phyloP scores from a whole-genome alignment of 768 basidiomycete species.

The Leccinum imitatum region DNA sequence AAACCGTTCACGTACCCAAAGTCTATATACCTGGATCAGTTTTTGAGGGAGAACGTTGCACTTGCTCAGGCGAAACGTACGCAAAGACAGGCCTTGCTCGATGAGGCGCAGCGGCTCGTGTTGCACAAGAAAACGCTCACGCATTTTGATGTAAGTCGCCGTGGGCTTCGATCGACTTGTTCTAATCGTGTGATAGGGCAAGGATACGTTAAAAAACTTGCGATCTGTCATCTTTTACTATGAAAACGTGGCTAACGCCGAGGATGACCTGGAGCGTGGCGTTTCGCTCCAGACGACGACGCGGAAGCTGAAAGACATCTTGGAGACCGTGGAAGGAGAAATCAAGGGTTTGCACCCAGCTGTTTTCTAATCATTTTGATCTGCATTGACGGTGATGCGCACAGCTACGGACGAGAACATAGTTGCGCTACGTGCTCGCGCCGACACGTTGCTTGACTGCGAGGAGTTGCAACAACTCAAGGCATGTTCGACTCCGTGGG shows the following conservation, averaged over 20 bases:
- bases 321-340: constrained; percentile 52
- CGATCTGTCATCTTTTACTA: constrained; percentile 67
- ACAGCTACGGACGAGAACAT: constrained; percentile 57
- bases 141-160: constrained; percentile 51
- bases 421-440: constrained; percentile 42
- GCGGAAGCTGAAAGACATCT: constrained; percentile 50
- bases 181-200: constrained; percentile 40
- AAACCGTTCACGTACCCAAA: constrained; percentile 58
- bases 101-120: constrained; percentile 48
- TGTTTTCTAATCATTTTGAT: neutral
- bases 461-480: constrained; percentile 63
- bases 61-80: constrained; percentile 37
- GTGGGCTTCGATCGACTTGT: neutral
- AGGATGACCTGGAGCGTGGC: constrained; percentile 47
- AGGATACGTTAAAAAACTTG: constrained; percentile 63
- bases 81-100: constrained; percentile 40
- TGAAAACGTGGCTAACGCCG: constrained; percentile 58
- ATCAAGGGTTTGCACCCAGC: constrained; percentile 45
- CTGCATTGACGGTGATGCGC: neutral
- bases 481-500: constrained; percentile 35
- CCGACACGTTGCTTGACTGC: constrained; percentile 52
- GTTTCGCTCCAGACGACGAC: constrained; percentile 43
- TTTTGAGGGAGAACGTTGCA: constrained; percentile 56
- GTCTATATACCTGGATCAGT: constrained; percentile 70
- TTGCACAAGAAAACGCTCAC: constrained; percentile 48